Conservation (phyloP, 768 basidiomycete genomes). For the Brasilioporus rufonigricans region DNA sequence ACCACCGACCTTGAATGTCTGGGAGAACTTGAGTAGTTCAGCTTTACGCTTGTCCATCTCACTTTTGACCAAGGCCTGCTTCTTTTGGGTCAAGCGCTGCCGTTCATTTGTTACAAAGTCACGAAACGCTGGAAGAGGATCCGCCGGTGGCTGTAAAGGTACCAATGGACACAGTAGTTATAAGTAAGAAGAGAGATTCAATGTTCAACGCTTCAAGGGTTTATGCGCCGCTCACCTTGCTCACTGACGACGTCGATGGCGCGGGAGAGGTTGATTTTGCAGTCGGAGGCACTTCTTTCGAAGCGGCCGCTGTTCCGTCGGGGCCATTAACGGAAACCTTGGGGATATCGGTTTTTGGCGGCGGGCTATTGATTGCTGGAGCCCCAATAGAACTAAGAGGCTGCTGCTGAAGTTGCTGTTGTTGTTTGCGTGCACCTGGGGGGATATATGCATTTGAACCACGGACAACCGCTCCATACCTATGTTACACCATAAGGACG, state of each 20-base stretch:
- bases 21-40: constrained; percentile 89
- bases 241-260: constrained; percentile 42
- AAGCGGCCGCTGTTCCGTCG: constrained; percentile 55
- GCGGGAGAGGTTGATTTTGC: constrained; percentile 66
- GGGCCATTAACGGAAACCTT: constrained; percentile 76
- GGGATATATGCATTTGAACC: constrained; percentile 90
- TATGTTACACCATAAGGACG: constrained; percentile 35
- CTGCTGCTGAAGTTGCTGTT: constrained; percentile 25
- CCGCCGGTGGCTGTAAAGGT: constrained; percentile 56
- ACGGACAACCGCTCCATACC: constrained; percentile 91
- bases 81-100: constrained; percentile 86
- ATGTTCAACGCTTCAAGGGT: not conserved
- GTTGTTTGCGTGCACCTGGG: constrained; percentile 76
- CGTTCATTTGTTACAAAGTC: constrained; percentile 93
- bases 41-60: constrained; percentile 95
- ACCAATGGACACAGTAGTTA: not conserved
- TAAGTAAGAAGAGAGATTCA: constrained; percentile 6
- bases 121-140: constrained; percentile 81
- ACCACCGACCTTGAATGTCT: constrained; percentile 82
- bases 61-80: constrained; percentile 82
- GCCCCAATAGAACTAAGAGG: constrained; percentile 23
- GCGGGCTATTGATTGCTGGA: constrained; percentile 26
- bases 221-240: constrained; percentile 45
- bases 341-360: constrained; percentile 51
- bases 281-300: constrained; percentile 44